Evolutionary conservation across 768 basidiomycete species (phyloP).

Genomic region (Naganishia kalamii): DNA sequence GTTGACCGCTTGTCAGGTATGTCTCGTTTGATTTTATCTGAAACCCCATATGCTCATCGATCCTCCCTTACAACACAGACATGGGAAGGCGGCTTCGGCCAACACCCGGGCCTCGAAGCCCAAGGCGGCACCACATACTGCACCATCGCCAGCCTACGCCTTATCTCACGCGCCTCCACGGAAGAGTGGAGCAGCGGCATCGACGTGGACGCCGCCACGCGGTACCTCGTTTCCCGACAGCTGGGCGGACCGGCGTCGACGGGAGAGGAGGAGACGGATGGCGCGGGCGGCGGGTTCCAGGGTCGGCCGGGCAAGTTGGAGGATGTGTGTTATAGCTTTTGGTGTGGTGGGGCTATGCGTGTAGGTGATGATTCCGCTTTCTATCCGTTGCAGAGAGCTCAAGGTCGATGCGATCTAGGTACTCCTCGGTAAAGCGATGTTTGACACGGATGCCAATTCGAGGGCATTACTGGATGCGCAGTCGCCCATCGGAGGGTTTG

Average conservation of each 20-base stretch:
- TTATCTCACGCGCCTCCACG: slow-evolving; percentile 33
- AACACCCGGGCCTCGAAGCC: slow-evolving; percentile 72
- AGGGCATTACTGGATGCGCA: slow-evolving; percentile 69
- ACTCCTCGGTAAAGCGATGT: slow-evolving; percentile 56
- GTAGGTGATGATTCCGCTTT: slow-evolving; percentile 50
- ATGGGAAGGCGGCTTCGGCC: slow-evolving; percentile 89
- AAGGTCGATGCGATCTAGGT: slow-evolving; percentile 53
- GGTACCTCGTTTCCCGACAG: slow-evolving; percentile 64
- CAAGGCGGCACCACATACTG: slow-evolving; percentile 94
- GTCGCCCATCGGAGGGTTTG: slow-evolving; percentile 80
- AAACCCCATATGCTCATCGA: neutral
- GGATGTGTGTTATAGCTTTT: slow-evolving; percentile 95
- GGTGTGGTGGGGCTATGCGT: slow-evolving; percentile 74
- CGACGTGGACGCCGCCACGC: neutral
- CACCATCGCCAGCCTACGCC: slow-evolving; percentile 58
- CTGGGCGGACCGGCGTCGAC: slow-evolving; percentile 30
- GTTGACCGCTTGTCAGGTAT: slow-evolving; percentile 66
- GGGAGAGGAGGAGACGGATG: neutral
- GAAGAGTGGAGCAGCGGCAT: slow-evolving; percentile 29
- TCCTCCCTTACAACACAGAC: slow-evolving; percentile 52
- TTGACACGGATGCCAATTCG: slow-evolving; percentile 57
- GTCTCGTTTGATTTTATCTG: slow-evolving; percentile 26
- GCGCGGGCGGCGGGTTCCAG: slow-evolving; percentile 64
- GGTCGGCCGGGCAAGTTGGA: slow-evolving; percentile 80
- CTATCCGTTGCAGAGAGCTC: neutral